Base-by-base conservation (phyloP, 78 protist genomes). In the Dictyostelium citrinum region DNA sequence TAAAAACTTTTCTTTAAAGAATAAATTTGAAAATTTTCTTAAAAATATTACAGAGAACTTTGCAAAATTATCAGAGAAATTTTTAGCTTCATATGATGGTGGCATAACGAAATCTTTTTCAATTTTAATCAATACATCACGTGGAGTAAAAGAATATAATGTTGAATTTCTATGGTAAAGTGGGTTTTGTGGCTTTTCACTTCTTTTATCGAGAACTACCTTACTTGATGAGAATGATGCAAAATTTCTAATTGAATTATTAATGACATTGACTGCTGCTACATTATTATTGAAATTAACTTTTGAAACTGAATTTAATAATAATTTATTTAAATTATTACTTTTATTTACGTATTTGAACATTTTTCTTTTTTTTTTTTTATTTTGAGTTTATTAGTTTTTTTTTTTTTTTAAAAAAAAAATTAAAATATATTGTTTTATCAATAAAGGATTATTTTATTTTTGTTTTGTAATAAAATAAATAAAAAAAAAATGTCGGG, bases 1-100 rank as follows among this genome's bases (percentile, higher is more conserved):
- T 20, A 88, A 67, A 78, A 78, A 88, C 45, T 88, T 88, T 33
- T 88, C 93, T 35, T 49, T 88, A 46, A 88, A 88, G 33, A 88
- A 88, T 46, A 88, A 24, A 49, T 88, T 88, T 29, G 86, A 78
- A 2, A 64, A 20, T 67, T 78, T 76, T 88, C 93, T 88, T 16
- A 88, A 49, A 2, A 39, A 35, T 76, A 24, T 4, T 0, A 88
- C 93, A n/a, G 93, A 71, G 31, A 5, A 67, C 22, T 76, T 31
- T 2, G 93, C 93, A 46, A 88, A 17, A 10, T 88, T n/a, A 49
- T 88, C 93, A 46, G 74, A 39, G 2, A 78, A 1, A 12, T 22
- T 46, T 29, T 33, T 17, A 29, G 93, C 85, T 24, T 67, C 51
- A 49, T 67, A 79, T 3, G 58, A 22, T 9, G 29, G 35, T 14